Base-by-base conservation (phyloP, 2,329 filamentous ascomycete genomes). In the Sphaceloma murrayae region DNA sequence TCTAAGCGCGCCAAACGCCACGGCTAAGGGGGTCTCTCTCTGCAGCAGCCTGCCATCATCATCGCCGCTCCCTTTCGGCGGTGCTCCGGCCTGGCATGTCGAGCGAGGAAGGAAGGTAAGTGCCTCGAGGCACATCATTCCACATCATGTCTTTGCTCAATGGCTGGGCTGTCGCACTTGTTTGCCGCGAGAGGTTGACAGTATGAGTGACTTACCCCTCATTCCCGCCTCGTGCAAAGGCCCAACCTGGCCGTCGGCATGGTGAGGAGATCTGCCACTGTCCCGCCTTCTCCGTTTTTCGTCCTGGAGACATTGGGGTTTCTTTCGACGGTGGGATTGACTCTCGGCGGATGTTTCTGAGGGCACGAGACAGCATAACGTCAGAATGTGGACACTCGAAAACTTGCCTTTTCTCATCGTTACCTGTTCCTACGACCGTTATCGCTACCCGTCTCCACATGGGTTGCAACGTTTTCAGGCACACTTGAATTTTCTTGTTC, bases 301-400 rank as follows among this genome's bases (percentile, higher is more conserved):
- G 33, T 36, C 16, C 33, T 36, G 33, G 33, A 36, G 16, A 14
- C 8, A 18, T 6, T 11, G 17, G 6, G 18, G 19, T 10, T 36
- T 5, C 5, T 22, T 18, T 21, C 17, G 16, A 10, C 14, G 24
- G 11, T 34, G 31, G 9, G 16, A 19, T 16, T 11, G 31, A 34
- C 11, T 11, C 2, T 34, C 31, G n/a, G 18, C 5, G 9, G 11
- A 13, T 13, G 31, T 34, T 17, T 9, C 31, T 18, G n/a, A 14
- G 24, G 22, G 36, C 36, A 40, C 36, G 36, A 40, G 36, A 40
- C 36, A n/a, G n/a, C 36, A 40, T 40, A 6, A 40, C 36, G 36
- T 40, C 36, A 40, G 36, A 40, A n/a, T 40, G 36, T 29, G 36
- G 36, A 19, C 36, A 40, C 36, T 6, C 22, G 31, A 38, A 22